Evolutionary conservation across 352 stramenopile species (phyloP), one percentile per base, ranked within the genome.

Genomic region (Phytophthora meadii): DNA sequence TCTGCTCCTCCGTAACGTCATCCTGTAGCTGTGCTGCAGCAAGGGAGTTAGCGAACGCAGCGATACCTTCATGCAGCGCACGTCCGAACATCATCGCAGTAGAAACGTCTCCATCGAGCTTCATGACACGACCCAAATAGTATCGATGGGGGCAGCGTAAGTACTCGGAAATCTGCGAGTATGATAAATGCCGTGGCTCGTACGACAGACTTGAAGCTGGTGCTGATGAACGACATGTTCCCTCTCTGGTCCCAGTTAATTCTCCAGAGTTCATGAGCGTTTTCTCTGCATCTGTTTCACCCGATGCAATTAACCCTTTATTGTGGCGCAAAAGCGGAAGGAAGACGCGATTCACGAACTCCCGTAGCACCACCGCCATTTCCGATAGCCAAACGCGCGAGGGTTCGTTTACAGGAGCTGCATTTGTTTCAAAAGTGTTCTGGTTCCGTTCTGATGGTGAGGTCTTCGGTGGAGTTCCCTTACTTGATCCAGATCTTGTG

Each of bases 141-240:
- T 95, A 95, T 9, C 83, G 77, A 28, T 94, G 82, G 7, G 87
- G 87, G 65, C 87, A 95, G 14, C 87, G 82, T 15, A 83, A 64
- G 47, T 93, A 95, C 69, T 94, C 84, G 22, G 79, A 76, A 39
- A 95, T 89, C 46, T 95, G 87, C 10, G 87, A 87, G 49, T 90
- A 95, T 32, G 87, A 95, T 49, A 95, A 62, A 49, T 95, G 85
- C 1, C 67, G 30, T 9, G 84, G 82, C 15, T 89, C 51, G 51
- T 82, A 91, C 34, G 71, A 32, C 14, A 54, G 32, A 1, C 12
- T 72, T 46, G 51, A 12, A 47, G 32, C 46, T 58, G 54, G 46
- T 5, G 53, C 46, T 17, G 37, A 5, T 37, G 46, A 48, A 9
- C 36, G 37, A 46, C 24, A 15, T 36, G 25, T 42, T 32, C 11